Evolutionary conservation across 371 early-diverging fungal genomes (phyloP).

Genomic region (Mucor circinelloides): DNA sequence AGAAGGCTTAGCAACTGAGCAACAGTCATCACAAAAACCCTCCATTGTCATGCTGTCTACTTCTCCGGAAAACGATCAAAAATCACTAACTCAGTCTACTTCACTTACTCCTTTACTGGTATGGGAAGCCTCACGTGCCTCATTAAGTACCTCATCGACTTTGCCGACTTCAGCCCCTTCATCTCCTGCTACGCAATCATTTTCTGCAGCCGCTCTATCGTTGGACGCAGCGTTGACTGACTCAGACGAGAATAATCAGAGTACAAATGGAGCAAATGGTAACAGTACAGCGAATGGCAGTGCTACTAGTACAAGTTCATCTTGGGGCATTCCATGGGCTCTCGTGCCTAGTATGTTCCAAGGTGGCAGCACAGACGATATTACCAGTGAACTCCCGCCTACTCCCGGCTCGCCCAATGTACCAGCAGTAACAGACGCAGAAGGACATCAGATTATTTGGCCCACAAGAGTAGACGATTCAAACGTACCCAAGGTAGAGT

Average conservation of each 20-base stretch:
- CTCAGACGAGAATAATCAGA: background rate
- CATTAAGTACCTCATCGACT: conserved; percentile 21
- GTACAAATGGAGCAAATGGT: background rate
- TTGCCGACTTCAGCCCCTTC: conserved; percentile 22
- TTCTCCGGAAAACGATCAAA: conserved; percentile 29
- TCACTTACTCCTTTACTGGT: conserved; percentile 45
- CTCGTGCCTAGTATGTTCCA: conserved; percentile 44
- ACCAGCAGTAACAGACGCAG: conserved; percentile 23
- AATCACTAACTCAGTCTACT: conserved; percentile 37
- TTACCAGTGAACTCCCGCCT: conserved; percentile 6
- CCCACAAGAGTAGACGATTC: conserved; percentile 37
- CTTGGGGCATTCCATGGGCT: conserved; percentile 58
- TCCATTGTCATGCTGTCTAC: conserved; percentile 43
- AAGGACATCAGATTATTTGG: conserved; percentile 48
- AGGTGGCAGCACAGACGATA: conserved; percentile 12
- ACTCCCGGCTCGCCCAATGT: conserved; percentile 19
- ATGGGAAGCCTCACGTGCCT: conserved; percentile 41
- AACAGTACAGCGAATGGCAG: background rate
- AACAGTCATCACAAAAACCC: conserved; percentile 1
- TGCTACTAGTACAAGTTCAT: background rate
- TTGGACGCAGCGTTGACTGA: conserved; percentile 12
- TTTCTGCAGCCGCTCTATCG: conserved; percentile 15
- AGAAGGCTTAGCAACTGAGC: background rate
- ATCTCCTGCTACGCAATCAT: conserved; percentile 30
- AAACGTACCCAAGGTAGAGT: conserved; percentile 28